A percentile compares a stretch with the other conserved stretches of the same genome.
Conservation (phyloP, 2,329 filamentous ascomycete species). For the Fusarium abutilonis region DNA sequence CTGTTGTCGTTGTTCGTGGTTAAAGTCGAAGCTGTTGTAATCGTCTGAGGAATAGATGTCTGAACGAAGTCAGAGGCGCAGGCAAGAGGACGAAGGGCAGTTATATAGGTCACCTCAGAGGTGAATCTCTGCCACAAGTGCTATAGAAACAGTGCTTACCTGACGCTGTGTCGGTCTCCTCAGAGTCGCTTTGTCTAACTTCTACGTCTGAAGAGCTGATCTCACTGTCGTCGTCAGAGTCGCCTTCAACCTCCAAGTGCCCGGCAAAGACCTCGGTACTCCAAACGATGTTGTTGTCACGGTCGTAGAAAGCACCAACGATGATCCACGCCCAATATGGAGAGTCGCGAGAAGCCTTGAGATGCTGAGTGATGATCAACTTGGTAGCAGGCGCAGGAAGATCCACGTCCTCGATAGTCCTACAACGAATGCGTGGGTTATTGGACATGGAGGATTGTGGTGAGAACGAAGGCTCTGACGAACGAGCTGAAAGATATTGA, state of each 20-base stretch:
- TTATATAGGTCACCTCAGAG: slow-evolving; percentile 21
- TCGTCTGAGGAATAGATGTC: slow-evolving; percentile 22
- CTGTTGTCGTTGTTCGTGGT: slow-evolving; percentile 9
- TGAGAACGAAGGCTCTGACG: background rate
- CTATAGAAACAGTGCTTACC: slow-evolving; percentile 32
- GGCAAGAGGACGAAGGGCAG: background rate
- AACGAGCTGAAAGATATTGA: slow-evolving; percentile 3
- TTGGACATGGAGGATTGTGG: slow-evolving; percentile 39
- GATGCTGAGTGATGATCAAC: slow-evolving; percentile 57
- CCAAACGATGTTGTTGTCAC: slow-evolving; percentile 54
- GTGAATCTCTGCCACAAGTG: slow-evolving; percentile 11
- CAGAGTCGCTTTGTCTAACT: slow-evolving; percentile 14
- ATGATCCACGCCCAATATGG: slow-evolving; percentile 59
- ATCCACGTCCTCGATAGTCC: slow-evolving; percentile 46
- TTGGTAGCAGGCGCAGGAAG: slow-evolving; percentile 59
- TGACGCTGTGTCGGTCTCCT: slow-evolving; percentile 30
- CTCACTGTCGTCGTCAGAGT: slow-evolving; percentile 40
- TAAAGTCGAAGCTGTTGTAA: background rate
- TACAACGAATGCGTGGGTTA: slow-evolving; percentile 22
- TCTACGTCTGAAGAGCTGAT: slow-evolving; percentile 15
- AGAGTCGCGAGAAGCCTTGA: slow-evolving; percentile 47
- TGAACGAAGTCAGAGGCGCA: slow-evolving; percentile 19
- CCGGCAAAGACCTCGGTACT: slow-evolving; percentile 57
- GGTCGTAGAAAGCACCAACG: slow-evolving; percentile 60
- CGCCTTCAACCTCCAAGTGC: slow-evolving; percentile 42